phyloP scores from a whole-genome alignment of 306 rosid genomes.

The Quercus variabilis region DNA sequence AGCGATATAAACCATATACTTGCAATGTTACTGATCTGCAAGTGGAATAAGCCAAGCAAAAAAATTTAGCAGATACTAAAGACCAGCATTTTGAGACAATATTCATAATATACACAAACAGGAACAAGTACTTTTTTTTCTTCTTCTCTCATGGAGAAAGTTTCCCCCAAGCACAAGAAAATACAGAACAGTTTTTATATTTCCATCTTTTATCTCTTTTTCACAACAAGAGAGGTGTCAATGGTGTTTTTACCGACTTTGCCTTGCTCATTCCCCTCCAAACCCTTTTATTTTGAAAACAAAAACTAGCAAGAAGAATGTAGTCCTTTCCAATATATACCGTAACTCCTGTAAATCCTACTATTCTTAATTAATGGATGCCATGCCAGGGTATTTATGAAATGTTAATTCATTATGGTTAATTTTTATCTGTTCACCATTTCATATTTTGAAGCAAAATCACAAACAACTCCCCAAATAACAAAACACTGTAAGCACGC shows the following conservation, averaged over 20 bases:
- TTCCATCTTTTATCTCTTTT: too few relatives aligned
- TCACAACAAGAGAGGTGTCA: too few relatives aligned
- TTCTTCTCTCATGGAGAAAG: too few relatives aligned
- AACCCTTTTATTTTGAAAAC: neutral
- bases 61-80: neutral
- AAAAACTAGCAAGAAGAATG: neutral
- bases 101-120: neutral
- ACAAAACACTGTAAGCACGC: neutral
- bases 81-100: neutral
- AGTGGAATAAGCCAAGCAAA: constrained; percentile 1
- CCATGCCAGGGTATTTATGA: neutral
- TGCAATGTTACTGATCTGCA: constrained; percentile 96
- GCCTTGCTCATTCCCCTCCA: neutral
- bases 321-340: neutral
- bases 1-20: constrained; percentile 96
- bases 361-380: neutral
- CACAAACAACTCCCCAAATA: neutral
- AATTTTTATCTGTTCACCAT: neutral
- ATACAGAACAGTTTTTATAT: neutral
- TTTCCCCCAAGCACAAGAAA: neutral
- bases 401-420: neutral
- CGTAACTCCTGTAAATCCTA: neutral
- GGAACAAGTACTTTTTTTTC: neutral
- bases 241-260: too few relatives aligned
- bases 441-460: neutral